Conservation (phyloP, 306 rosid genomes). For the Corylus heterophylla region DNA sequence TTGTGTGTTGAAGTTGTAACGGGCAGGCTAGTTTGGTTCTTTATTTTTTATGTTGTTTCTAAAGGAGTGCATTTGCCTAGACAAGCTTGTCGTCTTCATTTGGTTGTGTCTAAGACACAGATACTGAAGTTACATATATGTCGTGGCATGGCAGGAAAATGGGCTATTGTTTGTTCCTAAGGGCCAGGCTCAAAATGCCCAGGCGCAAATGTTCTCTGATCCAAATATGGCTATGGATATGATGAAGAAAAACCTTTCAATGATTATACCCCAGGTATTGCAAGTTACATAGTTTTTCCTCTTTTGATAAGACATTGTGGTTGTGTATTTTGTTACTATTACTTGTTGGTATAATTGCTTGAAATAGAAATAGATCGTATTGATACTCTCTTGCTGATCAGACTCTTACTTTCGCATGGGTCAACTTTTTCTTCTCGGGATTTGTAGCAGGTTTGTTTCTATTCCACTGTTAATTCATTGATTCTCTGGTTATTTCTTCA, state of each 20-base stretch:
- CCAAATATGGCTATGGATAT: slow-evolving; percentile 99
- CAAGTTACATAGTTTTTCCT: slow-evolving; percentile 9
- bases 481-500: slow-evolving; percentile 1
- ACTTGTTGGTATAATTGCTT: not conserved
- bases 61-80: not conserved
- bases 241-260: slow-evolving; percentile 99
- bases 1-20: not conserved
- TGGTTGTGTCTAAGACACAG: not conserved
- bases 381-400: slow-evolving; percentile 42
- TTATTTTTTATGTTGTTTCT: not conserved
- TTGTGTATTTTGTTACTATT: not conserved
- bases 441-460: slow-evolving; percentile 83
- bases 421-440: slow-evolving; percentile 98
- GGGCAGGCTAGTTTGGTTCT: not conserved
- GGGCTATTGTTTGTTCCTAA: slow-evolving; percentile 87
- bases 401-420: slow-evolving; percentile 99
- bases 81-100: not conserved
- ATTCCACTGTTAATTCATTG: slow-evolving; percentile 6
- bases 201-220: slow-evolving; percentile 98
- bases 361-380: not conserved
- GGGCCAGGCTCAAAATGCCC: slow-evolving; percentile 87
- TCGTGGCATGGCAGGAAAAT: slow-evolving; percentile 60
- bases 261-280: slow-evolving; percentile 94
- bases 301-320: not conserved
- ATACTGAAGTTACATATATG: slow-evolving; percentile 16